Evolutionary conservation across 345 rosid species (phyloP).

Genomic region (Rhizophora apiculata): DNA sequence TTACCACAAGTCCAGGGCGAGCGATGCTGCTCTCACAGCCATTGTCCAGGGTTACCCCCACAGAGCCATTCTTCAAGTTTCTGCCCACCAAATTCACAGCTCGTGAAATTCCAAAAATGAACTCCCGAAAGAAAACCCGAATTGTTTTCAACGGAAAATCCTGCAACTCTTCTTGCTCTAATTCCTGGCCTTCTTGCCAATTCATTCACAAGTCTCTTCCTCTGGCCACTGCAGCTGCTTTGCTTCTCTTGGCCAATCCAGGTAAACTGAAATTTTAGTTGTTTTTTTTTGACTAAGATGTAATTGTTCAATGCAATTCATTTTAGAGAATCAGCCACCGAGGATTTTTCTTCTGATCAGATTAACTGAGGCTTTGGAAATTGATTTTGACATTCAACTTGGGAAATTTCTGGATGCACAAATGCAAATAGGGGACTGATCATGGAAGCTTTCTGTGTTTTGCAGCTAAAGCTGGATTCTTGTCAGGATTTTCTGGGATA

Average conservation of each 20-base stretch:
- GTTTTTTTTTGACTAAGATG: background rate
- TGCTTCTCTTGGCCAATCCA: conserved; percentile 61
- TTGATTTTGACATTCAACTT: too few relatives aligned
- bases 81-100: conserved; percentile 22
- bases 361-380: too few relatives aligned
- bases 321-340: background rate
- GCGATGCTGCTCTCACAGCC: conserved; percentile 23
- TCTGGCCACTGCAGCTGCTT: conserved; percentile 62
- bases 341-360: too few relatives aligned
- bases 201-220: conserved; percentile 46
- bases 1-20: background rate
- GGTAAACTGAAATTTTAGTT: conserved; percentile 31
- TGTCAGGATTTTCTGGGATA: conserved; percentile 78
- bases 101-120: conserved; percentile 28
- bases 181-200: conserved; percentile 18
- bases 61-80: conserved; percentile 17
- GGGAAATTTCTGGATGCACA: too few relatives aligned
- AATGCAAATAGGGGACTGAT: too few relatives aligned
- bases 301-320: background rate
- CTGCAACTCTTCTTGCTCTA: background rate
- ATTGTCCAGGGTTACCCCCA: conserved; percentile 21
- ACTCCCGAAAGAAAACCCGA: conserved; percentile 15
- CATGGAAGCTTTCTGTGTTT: background rate
- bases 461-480: conserved; percentile 75
- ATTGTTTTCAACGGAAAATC: conserved; percentile 4